Percentiles rank a stretch among this genome's conserved stretches.
phyloP scores from a whole-genome alignment of 148 eudicot species.

The Selenicereus undatus region DNA sequence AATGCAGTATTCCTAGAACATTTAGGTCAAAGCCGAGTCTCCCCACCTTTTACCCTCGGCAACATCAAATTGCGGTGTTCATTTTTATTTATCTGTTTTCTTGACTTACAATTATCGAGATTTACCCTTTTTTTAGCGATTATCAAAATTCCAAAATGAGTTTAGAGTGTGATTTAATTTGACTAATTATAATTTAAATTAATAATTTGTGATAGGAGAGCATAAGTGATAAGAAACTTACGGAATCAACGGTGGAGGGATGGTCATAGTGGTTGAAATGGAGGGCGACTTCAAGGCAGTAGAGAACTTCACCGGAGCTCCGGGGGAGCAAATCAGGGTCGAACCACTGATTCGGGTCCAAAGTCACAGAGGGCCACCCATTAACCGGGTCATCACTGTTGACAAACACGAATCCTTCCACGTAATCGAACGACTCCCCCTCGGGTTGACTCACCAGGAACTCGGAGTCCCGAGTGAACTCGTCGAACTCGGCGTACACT shows the following conservation, averaged over 20 bases:
- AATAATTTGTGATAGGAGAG: not conserved
- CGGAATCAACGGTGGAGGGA: constrained; percentile 41
- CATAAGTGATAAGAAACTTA: constrained; percentile 13
- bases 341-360: constrained; percentile 44
- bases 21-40: constrained; percentile 34
- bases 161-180: too few species aligned
- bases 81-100: not conserved
- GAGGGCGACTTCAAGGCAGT: constrained; percentile 77
- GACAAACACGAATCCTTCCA: constrained; percentile 81
- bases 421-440: constrained; percentile 55
- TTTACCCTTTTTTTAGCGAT: not conserved
- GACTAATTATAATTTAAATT: not conserved
- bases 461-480: constrained; percentile 79
- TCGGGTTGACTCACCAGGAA: constrained; percentile 44
- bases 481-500: constrained; percentile 66
- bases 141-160: too few species aligned
- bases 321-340: constrained; percentile 49
- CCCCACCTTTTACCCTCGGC: not conserved
- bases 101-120: not conserved
- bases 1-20: constrained; percentile 5
- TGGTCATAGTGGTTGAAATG: constrained; percentile 38
- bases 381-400: constrained; percentile 78
- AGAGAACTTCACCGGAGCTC: constrained; percentile 54
- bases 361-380: constrained; percentile 66
- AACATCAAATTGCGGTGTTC: not conserved